Conservation (phyloP, 2,329 filamentous ascomycete species). For the Xylariaceae sp. region DNA sequence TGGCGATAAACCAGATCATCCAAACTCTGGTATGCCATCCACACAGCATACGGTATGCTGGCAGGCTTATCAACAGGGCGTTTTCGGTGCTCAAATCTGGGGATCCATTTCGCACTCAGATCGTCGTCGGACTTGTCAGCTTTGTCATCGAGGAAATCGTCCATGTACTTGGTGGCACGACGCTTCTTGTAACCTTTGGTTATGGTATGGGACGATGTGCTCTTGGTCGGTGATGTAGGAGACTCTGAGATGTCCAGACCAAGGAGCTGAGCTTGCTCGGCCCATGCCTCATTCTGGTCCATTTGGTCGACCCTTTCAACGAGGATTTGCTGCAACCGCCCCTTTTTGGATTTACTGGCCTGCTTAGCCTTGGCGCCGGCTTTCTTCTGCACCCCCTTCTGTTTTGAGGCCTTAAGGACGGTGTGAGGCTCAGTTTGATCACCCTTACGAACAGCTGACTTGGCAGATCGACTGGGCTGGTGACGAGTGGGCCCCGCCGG, state of each 20-base stretch:
- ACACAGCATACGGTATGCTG: neutral
- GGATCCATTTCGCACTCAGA: slow-evolving; percentile 11
- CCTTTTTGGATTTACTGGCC: neutral
- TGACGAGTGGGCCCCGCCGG: too few relatives aligned
- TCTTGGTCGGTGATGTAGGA: neutral
- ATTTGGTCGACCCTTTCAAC: slow-evolving; percentile 8
- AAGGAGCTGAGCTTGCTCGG: slow-evolving; percentile 7
- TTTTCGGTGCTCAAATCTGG: slow-evolving; percentile 8
- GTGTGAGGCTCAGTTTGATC: too few relatives aligned
- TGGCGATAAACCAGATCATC: slow-evolving; percentile 13
- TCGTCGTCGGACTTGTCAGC: neutral
- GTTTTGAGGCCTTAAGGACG: too few relatives aligned
- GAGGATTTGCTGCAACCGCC: slow-evolving; percentile 3
- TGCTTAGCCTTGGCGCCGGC: too few relatives aligned
- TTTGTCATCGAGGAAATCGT: neutral
- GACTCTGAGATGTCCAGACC: neutral
- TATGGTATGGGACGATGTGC: too few relatives aligned
- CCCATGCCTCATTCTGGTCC: slow-evolving; percentile 2
- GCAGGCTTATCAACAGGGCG: neutral
- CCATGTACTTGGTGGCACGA: slow-evolving; percentile 9
- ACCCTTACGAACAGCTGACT: too few relatives aligned
- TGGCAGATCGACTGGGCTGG: too few relatives aligned
- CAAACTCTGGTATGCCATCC: slow-evolving; percentile 10
- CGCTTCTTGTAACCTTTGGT: neutral
- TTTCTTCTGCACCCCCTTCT: too few relatives aligned